Evolutionary conservation across 1,139 yeast genomes (phyloP).

Genomic region (Taiozyma sp.): DNA sequence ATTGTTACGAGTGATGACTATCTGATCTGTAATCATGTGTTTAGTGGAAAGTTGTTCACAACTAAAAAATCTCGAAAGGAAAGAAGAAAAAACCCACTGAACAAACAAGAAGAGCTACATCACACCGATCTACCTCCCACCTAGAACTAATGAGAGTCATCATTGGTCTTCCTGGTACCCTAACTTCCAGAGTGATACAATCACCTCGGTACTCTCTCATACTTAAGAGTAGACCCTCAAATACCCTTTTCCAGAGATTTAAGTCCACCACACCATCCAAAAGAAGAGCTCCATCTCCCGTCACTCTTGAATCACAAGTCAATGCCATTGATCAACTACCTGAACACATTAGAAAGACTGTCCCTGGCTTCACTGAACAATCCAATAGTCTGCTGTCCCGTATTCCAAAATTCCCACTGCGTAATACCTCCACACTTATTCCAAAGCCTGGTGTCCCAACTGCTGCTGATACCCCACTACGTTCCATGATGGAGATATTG

Average conservation of each 20-base stretch:
- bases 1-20: neutral
- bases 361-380: conserved; percentile 56
- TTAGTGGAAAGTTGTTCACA: neutral
- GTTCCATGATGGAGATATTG: conserved; percentile 60
- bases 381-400: conserved; percentile 43
- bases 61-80: neutral
- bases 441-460: conserved; percentile 75
- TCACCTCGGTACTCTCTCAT: neutral
- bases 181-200: neutral
- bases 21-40: neutral
- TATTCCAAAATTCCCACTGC: conserved; percentile 60
- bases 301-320: conserved; percentile 1
- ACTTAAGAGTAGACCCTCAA: neutral
- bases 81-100: neutral
- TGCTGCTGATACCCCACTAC: conserved; percentile 57
- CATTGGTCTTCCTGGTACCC: neutral
- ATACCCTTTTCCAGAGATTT: conserved; percentile 2
- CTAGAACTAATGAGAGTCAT: neutral
- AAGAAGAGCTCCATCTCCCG: conserved; percentile 1
- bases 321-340: conserved; percentile 9
- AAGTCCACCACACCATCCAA: conserved; percentile 2
- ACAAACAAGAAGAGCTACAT: neutral
- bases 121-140: neutral
- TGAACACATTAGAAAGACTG: conserved; percentile 27
- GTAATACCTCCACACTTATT: conserved; percentile 64